Evolutionary conservation across 495 filamentous ascomycete species (phyloP), one percentile per base, ranked within the genome.

Genomic region (Neurospora sp.): DNA sequence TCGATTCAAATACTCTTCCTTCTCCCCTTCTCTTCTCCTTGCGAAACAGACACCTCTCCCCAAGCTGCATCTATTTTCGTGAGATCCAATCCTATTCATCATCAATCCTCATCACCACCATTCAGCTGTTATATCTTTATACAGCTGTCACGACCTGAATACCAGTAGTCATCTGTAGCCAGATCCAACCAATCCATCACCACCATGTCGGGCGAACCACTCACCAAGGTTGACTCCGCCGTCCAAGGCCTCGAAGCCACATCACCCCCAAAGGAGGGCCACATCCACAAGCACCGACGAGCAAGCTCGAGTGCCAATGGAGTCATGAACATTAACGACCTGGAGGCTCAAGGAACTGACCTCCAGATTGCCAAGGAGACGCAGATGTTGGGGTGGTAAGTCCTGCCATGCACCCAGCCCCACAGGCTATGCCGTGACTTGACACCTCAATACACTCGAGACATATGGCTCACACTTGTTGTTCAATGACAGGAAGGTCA

Each of bases 371-470:
- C 94, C 69, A 90, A 90, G 75, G 94, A 97, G 82, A 94, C 94
- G 70, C 94, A 97, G 82, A 90, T 89, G 79, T 90, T 93, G 41
- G 93, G 93, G 79, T 97, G 94, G 94, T 97, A 88, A 79, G 92
- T 82, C 65, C 78, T 70, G 17, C 40, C 72, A 68, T 69, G 42
- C 38, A 65, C 37, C 38, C 45, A 59, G 20, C 38, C 14, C 14
- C 68, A 40, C 40, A 38, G 12, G 10, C 48, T 9, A 42, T 71
- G 20, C 40, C 9, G 27, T 31, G 37, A n/a, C 45, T 20, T 40
- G 40, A 38, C 68, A 45, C 22, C 27, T 68, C 37, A 12, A 22
- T 38, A 59, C 44, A 59, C 44, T 70, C 37, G 20, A 65, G 14
- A 40, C 16, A 44, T 22, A 42, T 59, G 17, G 59, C 72, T 71